Conservation (phyloP, 2,329 filamentous ascomycete genomes). For the Nectriaceae sp. region DNA sequence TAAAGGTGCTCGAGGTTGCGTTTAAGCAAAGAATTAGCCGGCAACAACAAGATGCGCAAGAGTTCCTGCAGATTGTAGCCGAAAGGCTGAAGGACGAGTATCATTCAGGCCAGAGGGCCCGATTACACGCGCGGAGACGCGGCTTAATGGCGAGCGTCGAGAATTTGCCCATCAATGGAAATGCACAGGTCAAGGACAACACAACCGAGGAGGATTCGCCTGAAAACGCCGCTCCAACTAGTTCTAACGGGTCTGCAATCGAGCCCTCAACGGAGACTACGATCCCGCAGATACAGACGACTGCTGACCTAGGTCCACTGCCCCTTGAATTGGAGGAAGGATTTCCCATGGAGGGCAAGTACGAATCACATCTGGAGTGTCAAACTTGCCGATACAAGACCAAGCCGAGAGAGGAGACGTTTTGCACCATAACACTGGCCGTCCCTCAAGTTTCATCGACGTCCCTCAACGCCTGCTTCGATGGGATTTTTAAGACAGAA, state of each 20-base stretch:
- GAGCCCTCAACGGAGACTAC: slow-evolving; percentile 23
- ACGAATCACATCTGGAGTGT: slow-evolving; percentile 95
- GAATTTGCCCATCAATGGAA: slow-evolving; percentile 17
- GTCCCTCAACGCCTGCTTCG: slow-evolving; percentile 84
- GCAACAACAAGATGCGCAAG: slow-evolving; percentile 96
- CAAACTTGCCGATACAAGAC: slow-evolving; percentile 88
- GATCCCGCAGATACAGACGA: slow-evolving; percentile 17
- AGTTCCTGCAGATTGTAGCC: slow-evolving; percentile 91
- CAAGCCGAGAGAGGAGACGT: slow-evolving; percentile 78
- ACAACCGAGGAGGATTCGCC: slow-evolving; percentile 8
- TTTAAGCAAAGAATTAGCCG: slow-evolving; percentile 90
- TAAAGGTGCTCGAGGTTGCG: slow-evolving; percentile 78
- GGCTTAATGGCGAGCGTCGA: slow-evolving; percentile 17
- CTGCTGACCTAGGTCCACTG: slow-evolving; percentile 20
- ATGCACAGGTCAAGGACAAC: slow-evolving; percentile 22
- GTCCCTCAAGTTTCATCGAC: slow-evolving; percentile 84
- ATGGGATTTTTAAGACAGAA: slow-evolving; percentile 91
- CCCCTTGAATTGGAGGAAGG: slow-evolving; percentile 61
- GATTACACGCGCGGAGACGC: slow-evolving; percentile 54
- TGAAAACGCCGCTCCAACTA: slow-evolving; percentile 12
- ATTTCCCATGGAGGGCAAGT: slow-evolving; percentile 88
- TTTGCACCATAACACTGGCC: slow-evolving; percentile 89
- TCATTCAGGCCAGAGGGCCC: slow-evolving; percentile 76
- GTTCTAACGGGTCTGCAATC: slow-evolving; percentile 20
- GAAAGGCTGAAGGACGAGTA: slow-evolving; percentile 95